Base-by-base conservation (phyloP, 495 filamentous ascomycete genomes). In the Schizothecium vesticola region DNA sequence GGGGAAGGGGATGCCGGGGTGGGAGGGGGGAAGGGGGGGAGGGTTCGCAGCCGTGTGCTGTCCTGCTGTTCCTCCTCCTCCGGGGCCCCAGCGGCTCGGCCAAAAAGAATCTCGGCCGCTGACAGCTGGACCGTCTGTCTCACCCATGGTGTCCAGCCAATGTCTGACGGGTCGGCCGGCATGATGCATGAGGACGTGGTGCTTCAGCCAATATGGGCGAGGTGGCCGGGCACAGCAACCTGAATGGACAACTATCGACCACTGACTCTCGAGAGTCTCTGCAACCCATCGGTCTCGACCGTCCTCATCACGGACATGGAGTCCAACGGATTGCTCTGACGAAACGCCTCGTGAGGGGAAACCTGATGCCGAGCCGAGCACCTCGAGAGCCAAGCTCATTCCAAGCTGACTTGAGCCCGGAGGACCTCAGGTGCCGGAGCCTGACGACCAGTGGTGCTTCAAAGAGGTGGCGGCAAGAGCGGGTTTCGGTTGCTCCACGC, bases 191-290 rank as follows among this genome's bases (percentile, higher is more conserved):
- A 51, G 57, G 36, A 59, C n/a, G 58, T 25, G 21, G 26, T 61
- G 65, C 57, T 56, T 66, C 31, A 33, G 26, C 65, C 57, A 66
- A 60, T 66, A 33, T 66, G 16, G n/a, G 29, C 57, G 57, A 28
- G 29, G 25, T 22, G 29, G 65, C 26, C 43, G 56, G 7, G 36
- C 29, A 26, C 33, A 31, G 31, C 63, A 11, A 61, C 9, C 24
- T 69, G 67, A 69, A 21, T 69, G 67, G 67, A 66, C 33, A 28
- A 13, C 51, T 19, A 19, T 56, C 28, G 31, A 59, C 67, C 67
- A 66, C 67, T 67, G 56, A 56, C 21, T 66, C 26, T 24, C 9
- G 26, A 36, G 33, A 66, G 28, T n/a, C 33, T 66, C 57, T 12
- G 22, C 29, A 24, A 51, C 43, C 43, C 29, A 31, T 16, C 31